phyloP scores from a whole-genome alignment of 371 early-diverging fungal genomes.

The Mucor indicus region DNA sequence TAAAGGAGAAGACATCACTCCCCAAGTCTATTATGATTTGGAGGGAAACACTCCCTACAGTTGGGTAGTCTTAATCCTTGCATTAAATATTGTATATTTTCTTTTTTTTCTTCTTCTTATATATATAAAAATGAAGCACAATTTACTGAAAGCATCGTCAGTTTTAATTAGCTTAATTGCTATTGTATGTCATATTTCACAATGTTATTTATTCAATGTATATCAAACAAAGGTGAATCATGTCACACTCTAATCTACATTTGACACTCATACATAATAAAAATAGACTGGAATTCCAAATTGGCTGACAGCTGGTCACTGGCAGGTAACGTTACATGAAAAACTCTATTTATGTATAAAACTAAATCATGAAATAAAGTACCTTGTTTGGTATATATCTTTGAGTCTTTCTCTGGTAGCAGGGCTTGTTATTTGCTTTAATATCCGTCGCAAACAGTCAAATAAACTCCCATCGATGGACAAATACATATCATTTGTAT shows the following conservation, averaged over 20 bases:
- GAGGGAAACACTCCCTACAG: too few species aligned
- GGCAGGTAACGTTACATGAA: slow-evolving; percentile 25
- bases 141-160: too few species aligned
- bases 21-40: too few species aligned
- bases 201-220: slow-evolving; percentile 21
- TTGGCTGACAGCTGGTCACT: slow-evolving; percentile 35
- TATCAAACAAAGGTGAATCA: slow-evolving; percentile 27
- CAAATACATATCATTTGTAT: slow-evolving; percentile 20
- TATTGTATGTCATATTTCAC: slow-evolving; percentile 20
- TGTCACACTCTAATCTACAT: background rate
- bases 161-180: slow-evolving; percentile 22
- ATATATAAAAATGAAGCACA: too few species aligned
- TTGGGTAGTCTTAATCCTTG: too few species aligned
- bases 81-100: too few species aligned
- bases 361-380: slow-evolving; percentile 11
- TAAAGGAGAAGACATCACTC: background rate
- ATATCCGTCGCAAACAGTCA: slow-evolving; percentile 16
- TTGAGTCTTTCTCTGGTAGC: slow-evolving; percentile 23
- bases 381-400: slow-evolving; percentile 32
- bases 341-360: background rate
- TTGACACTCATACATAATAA: background rate
- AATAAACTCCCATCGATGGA: slow-evolving; percentile 16
- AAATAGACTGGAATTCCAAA: slow-evolving; percentile 26
- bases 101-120: too few species aligned
- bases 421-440: slow-evolving; percentile 19